Percentiles rank a stretch among this genome's conserved stretches.
Evolutionary conservation across 768 basidiomycete genomes (phyloP).

Genomic region (Boletus speciosus): DNA sequence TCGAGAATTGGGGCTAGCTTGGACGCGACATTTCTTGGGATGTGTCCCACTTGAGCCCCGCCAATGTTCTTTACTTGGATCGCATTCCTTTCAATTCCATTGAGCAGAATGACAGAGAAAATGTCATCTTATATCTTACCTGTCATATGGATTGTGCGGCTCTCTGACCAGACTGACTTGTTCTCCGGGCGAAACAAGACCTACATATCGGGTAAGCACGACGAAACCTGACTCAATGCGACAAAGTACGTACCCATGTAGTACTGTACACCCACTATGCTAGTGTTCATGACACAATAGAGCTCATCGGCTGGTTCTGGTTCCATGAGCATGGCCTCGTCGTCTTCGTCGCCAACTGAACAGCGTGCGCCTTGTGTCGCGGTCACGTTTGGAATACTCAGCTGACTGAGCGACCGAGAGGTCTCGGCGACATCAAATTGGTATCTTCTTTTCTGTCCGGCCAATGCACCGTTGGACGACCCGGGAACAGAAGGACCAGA

Average conservation of each 20-base stretch:
- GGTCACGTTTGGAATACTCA: conserved; percentile 15
- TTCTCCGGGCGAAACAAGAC: conserved; percentile 76
- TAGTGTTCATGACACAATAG: conserved; percentile 54
- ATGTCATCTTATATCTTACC: conserved; percentile 34
- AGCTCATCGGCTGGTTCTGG: conserved; percentile 63
- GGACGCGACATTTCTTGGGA: conserved; percentile 56
- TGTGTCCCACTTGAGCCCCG: conserved; percentile 73
- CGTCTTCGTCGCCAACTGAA: conserved; percentile 37
- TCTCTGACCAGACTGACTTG: conserved; percentile 67
- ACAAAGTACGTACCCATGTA: conserved; percentile 51
- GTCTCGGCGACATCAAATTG: conserved; percentile 24
- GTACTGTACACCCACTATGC: conserved; percentile 82
- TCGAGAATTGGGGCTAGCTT: conserved; percentile 75
- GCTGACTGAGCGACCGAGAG: conserved; percentile 11
- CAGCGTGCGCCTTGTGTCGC: neutral
- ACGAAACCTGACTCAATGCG: neutral
- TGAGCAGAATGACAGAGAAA: neutral
- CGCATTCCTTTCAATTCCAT: conserved; percentile 51
- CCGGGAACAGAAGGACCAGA: conserved; percentile 11
- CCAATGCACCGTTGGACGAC: conserved; percentile 6
- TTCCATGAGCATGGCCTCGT: conserved; percentile 40
- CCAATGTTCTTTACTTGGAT: conserved; percentile 81
- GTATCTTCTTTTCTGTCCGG: conserved; percentile 44
- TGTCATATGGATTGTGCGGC: conserved; percentile 65
- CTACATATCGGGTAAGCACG: conserved; percentile 34